phyloP scores from a whole-genome alignment of 2,329 filamentous ascomycete genomes.

The Cordyceps cateniannulata region DNA sequence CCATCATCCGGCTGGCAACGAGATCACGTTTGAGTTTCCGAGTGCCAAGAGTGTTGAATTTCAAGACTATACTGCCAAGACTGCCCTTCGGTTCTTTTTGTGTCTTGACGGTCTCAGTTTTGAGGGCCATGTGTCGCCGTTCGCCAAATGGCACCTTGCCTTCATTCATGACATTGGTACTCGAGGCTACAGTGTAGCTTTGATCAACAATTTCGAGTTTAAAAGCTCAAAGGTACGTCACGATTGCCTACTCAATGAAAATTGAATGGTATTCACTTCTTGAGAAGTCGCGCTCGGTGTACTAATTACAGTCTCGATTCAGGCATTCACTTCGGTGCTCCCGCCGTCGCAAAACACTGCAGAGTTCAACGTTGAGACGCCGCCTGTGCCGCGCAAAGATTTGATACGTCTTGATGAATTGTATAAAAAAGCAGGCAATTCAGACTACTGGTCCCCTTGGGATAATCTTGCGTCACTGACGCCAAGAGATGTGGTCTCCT shows the following conservation, averaged over 20 bases:
- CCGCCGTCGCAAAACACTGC: background rate
- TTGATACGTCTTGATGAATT: too few species aligned
- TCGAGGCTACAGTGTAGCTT: slow-evolving; percentile 6
- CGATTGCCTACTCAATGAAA: background rate
- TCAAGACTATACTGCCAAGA: background rate
- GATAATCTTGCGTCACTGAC: slow-evolving; percentile 11
- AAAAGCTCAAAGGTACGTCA: slow-evolving; percentile 14
- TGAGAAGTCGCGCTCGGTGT: slow-evolving; percentile 17
- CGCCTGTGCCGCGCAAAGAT: background rate
- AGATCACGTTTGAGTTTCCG: slow-evolving; percentile 6
- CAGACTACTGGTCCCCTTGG: slow-evolving; percentile 17
- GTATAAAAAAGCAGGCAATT: background rate
- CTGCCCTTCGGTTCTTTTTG: slow-evolving; percentile 11
- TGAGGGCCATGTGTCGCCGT: background rate
- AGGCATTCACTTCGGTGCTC: slow-evolving; percentile 13
- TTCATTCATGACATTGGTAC: background rate
- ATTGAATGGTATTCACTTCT: background rate
- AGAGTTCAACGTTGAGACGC: slow-evolving; percentile 5
- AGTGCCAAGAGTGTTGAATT: background rate
- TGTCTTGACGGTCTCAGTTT: slow-evolving; percentile 3
- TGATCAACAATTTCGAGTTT: slow-evolving; percentile 13
- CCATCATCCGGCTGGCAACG: background rate
- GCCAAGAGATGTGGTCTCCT: slow-evolving; percentile 16
- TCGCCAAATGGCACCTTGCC: slow-evolving; percentile 1
- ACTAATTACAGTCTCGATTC: slow-evolving; percentile 12